Base-by-base conservation (phyloP, 2,329 filamentous ascomycete genomes). In the Nemania abortiva region DNA sequence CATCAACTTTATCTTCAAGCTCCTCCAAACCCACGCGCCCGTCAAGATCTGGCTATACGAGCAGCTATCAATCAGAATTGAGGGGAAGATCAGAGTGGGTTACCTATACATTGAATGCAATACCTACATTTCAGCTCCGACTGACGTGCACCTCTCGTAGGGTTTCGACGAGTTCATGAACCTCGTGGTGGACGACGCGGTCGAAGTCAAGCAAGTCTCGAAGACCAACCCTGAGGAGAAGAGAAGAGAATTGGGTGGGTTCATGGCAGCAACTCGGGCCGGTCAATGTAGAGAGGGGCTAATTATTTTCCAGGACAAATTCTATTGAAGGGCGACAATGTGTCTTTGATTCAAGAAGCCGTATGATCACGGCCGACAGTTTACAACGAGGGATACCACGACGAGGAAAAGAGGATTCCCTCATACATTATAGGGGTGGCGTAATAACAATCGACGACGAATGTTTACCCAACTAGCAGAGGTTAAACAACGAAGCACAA, bases 111-210 rank as follows among this genome's bases (percentile, higher is more conserved):
- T 13, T 82, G 27, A 50, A n/a, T 29, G 42, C 31, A 20, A 49
- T 24, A 18, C 24, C 22, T 47, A n/a, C 27, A 24, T 53, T 15
- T 47, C 42, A n/a, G 18, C 42, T 15, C 42, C 9, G 18, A 47
- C 62, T 7, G 47, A 6, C 65, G 6, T 24, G 34, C 10, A 11
- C 42, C 1, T 47, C 6, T 47, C n/a, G 42, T 71, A 97, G 94
- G 95, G 96, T 15, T 99, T 99, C 75, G 96, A 99, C 80, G 96
- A 99, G 82, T 99, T 98, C 84, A 98, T 99, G 95, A 99, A 99
- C 84, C 86, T 99, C 58, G 96, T 98, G 47, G 88, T 97, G 74
- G 96, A 99, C 78, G 94, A 99, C 76, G 96, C 96, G 34, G 90
- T 98, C 66, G 95, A 98, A 83, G 94, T 99, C 53, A 92, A 91